These are phyloP conservation scores for Eutrema salsugineum DNA, from an alignment of 441 rosid genomes.

Conservation along the genomic window DNA sequence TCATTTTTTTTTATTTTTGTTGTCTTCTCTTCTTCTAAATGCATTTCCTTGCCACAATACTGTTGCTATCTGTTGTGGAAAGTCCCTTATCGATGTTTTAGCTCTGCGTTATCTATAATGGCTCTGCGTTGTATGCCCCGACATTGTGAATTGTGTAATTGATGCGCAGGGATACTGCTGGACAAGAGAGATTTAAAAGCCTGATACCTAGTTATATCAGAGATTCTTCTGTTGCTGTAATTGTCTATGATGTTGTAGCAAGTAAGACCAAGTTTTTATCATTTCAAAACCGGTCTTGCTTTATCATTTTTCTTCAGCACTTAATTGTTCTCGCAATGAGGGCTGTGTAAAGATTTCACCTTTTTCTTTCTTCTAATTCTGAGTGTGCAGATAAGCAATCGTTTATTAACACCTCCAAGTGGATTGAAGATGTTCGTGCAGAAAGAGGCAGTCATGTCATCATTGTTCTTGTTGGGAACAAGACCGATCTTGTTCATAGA, in stretches of 20 bases:
- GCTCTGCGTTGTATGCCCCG: too few species aligned
- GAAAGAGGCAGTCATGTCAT: conserved; percentile 46
- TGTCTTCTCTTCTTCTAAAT: neutral
- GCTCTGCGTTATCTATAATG: neutral
- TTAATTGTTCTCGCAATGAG: neutral
- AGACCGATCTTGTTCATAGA: conserved; percentile 49
- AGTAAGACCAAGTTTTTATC: conserved; percentile 34
- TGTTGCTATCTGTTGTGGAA: too few species aligned
- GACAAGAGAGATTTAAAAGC: conserved; percentile 82
- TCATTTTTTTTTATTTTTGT: neutral
- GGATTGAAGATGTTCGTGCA: conserved; percentile 47
- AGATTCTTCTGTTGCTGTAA: conserved; percentile 79
- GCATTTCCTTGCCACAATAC: neutral
- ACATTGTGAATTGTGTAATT: neutral
- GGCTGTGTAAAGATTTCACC: neutral
- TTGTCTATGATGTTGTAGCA: conserved; percentile 76
- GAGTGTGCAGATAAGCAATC: conserved; percentile 36
- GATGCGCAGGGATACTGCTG: conserved; percentile 69
- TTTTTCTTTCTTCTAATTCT: neutral
- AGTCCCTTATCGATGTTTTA: neutral
- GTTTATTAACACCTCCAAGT: conserved; percentile 40
- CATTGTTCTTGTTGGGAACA: conserved; percentile 52
- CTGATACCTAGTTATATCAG: conserved; percentile 72
- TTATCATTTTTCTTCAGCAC: neutral
- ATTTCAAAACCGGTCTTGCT: neutral